Evolutionary conservation across 208 protist genomes (phyloP), one percentile per base, ranked within the genome.

Genomic region (Crithidia mellificae): DNA sequence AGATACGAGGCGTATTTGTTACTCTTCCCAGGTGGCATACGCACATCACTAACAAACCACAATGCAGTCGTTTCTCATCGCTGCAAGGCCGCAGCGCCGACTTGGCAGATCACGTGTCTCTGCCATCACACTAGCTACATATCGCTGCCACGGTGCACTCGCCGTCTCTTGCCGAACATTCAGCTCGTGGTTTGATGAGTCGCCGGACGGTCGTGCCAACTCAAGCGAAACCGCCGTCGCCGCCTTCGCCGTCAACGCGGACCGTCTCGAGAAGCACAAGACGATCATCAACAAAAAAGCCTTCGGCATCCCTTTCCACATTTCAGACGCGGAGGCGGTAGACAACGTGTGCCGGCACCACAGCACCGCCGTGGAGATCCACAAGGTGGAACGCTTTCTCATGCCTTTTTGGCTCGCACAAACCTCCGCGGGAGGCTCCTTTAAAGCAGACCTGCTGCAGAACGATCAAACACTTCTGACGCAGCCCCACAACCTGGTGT

Each of bases 331-430:
- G n/a, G 83, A 89, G 71, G 87, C 78, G 8, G 75, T 96, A 8
- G 88, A 94, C 74, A 72, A 77, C 20, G 88, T 93, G 36, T 92
- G 85, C 46, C 74, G 77, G 19, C 85, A 96, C 62, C 88, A 96
- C 68, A 75, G 83, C 30, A 77, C 82, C 11, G 62, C 68, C 8
- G 87, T 96, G 1, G 76, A 84, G 72, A 72, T 92, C 29, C 80
- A 88, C 72, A 72, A 63, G 1, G 74, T 87, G 27, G 81, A 96
- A 62, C 78, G 85, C 29, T 88, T 87, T 54, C 66, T 96, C 72
- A 82, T 96, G 78, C 91, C 91, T 19, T 94, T 96, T 72, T 96
- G 91, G 88, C 75, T 96, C 38, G 69, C 73, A 2, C 61, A 75
- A 34, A 96, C 91, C 29, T 74, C 87, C 27, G 86, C 84, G 6